These are phyloP conservation scores for Russula sp. DNA, from an alignment of 768 basidiomycete genomes.

Conservation along the genomic window DNA sequence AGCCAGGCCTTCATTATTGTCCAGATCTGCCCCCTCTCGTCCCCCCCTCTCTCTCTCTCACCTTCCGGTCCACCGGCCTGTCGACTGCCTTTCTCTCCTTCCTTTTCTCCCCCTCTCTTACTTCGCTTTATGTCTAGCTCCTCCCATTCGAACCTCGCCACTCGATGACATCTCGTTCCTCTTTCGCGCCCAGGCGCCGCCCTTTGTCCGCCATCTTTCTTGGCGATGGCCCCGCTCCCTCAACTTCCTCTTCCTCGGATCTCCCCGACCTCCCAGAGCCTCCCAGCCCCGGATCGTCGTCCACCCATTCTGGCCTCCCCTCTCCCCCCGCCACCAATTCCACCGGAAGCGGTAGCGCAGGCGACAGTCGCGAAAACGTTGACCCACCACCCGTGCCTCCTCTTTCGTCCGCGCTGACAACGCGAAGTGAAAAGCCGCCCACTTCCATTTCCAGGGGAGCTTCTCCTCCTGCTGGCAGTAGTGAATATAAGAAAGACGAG, in stretches of 20 bases:
- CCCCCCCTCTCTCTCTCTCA: not conserved
- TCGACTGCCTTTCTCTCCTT: not conserved
- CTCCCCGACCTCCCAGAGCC: slow-evolving; percentile 51
- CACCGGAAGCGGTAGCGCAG: slow-evolving; percentile 54
- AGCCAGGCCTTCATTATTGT: slow-evolving; percentile 1
- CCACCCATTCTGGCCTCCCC: slow-evolving; percentile 59
- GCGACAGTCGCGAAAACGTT: slow-evolving; percentile 32
- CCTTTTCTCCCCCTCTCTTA: not conserved
- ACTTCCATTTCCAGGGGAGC: slow-evolving; percentile 23
- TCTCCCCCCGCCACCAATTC: slow-evolving; percentile 84
- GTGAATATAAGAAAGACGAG: slow-evolving; percentile 44
- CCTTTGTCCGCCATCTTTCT: slow-evolving; percentile 59
- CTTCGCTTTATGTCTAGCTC: slow-evolving; percentile 19
- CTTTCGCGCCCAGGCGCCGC: slow-evolving; percentile 38
- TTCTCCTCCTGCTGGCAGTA: slow-evolving; percentile 31
- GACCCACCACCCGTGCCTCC: slow-evolving; percentile 31
- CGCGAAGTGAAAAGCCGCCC: slow-evolving; percentile 34
- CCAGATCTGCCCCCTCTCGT: not conserved
- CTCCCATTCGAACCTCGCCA: slow-evolving; percentile 3
- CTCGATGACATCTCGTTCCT: slow-evolving; percentile 46
- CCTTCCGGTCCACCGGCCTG: not conserved
- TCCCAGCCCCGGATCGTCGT: slow-evolving; percentile 51
- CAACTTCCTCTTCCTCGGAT: slow-evolving; percentile 28
- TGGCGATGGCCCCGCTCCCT: slow-evolving; percentile 33
- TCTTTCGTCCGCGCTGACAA: slow-evolving; percentile 28